Conservation (phyloP, 768 basidiomycete genomes). For the Boletus pseudopeckii region DNA sequence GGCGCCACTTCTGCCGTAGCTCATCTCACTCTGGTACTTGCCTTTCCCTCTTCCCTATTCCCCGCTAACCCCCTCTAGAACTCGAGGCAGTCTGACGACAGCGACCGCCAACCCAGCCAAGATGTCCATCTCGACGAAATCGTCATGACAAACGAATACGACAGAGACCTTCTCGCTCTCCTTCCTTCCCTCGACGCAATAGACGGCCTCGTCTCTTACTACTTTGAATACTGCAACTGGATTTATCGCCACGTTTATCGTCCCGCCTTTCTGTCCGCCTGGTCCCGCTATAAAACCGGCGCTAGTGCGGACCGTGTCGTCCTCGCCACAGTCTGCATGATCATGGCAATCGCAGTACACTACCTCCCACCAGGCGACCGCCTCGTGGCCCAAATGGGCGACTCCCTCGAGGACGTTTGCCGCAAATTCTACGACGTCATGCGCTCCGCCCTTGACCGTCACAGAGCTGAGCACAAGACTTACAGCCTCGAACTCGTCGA, state of each 20-base stretch:
- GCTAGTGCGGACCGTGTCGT: constrained; percentile 61
- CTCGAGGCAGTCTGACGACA: constrained; percentile 49
- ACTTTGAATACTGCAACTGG: constrained; percentile 89
- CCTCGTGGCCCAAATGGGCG: constrained; percentile 51
- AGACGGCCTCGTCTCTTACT: constrained; percentile 69
- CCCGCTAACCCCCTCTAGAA: constrained; percentile 33
- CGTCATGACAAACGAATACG: constrained; percentile 50
- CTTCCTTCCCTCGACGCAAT: constrained; percentile 67
- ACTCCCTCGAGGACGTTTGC: constrained; percentile 58
- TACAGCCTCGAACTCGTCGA: constrained; percentile 76
- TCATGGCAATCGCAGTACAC: constrained; percentile 70
- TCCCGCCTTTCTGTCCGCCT: constrained; percentile 55
- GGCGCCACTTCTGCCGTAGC: constrained; percentile 77
- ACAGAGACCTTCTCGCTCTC: constrained; percentile 65
- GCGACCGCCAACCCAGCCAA: constrained; percentile 50
- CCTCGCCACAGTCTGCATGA: constrained; percentile 67
- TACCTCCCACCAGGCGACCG: constrained; percentile 67
- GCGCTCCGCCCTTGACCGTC: constrained; percentile 58
- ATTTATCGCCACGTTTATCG: constrained; percentile 78
- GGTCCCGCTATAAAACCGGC: constrained; percentile 73
- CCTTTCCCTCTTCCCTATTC: constrained; percentile 7
- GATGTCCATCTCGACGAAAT: constrained; percentile 42
- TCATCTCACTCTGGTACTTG: constrained; percentile 57
- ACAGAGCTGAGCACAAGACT: constrained; percentile 54
- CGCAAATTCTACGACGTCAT: constrained; percentile 68